Percentiles rank a stretch among this genome's conserved stretches.
Evolutionary conservation across 2,329 filamentous ascomycete genomes (phyloP).

Genomic region (Calonectria henricotiae): DNA sequence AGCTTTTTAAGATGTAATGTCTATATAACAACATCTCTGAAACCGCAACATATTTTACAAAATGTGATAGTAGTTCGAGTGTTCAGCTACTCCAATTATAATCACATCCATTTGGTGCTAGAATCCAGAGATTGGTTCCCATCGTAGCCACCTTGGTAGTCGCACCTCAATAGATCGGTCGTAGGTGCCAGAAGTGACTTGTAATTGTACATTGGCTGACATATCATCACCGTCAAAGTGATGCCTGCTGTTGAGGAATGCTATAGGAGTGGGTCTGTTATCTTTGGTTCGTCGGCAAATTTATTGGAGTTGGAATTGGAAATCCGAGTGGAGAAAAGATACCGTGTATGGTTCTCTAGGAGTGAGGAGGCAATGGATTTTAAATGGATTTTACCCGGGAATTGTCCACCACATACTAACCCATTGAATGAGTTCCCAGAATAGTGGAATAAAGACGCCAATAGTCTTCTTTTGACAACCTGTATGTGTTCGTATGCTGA

Average conservation of each 20-base stretch:
- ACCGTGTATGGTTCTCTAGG: background rate
- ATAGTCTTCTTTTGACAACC: background rate
- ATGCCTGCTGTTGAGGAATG: background rate
- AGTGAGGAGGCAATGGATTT: background rate
- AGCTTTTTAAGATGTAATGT: too few species aligned
- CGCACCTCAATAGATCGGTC: conserved; percentile 10
- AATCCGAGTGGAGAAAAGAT: background rate
- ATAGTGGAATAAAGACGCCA: conserved; percentile 11
- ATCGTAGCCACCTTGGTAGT: background rate
- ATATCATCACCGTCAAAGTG: background rate
- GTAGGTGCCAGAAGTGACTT: background rate
- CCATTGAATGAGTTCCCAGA: background rate
- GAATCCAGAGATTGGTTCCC: conserved; percentile 12
- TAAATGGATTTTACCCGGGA: background rate
- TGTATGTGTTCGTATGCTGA: background rate
- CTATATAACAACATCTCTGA: too few species aligned
- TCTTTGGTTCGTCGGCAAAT: background rate
- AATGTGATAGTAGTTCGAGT: too few species aligned
- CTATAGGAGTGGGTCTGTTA: background rate
- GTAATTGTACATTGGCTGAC: background rate
- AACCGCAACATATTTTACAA: too few species aligned
- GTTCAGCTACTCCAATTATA: too few species aligned
- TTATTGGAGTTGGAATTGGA: background rate
- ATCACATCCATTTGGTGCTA: background rate
- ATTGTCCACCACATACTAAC: background rate